Evolutionary conservation across 2,329 filamentous ascomycete genomes (phyloP), one percentile per base, ranked within the genome.

Genomic region (Trichoderma simmonsii): DNA sequence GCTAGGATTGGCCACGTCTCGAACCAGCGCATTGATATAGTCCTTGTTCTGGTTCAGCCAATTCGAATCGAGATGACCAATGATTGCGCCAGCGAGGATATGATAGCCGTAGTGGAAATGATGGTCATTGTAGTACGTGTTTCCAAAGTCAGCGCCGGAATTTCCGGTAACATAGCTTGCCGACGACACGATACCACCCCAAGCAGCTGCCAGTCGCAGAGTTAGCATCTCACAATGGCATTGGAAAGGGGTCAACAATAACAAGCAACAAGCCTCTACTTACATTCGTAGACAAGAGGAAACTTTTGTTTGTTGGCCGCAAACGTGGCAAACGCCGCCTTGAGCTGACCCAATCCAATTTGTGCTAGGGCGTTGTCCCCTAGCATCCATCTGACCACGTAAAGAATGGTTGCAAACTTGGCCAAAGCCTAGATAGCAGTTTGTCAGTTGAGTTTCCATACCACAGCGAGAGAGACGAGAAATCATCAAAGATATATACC

Each of bases 71-170:
- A 98, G 84, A 67, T 92, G 88, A 1, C 89, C 95, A 71, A 98
- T 94, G 7, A 96, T 88, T 1, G 95, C 93, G 0, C 93, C 94
- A 0, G 94, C 86, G 71, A 97, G 92, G 74, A 98, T 91, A 81
- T 97, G 96, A 79, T 98, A 98, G 36, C 93, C 94, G 77, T 93
- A 95, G 77, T 93, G 91, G 76, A 92, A 92, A 78, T 92, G 90
- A 75, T 92, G 90, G 77, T 92, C 90, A 76, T 92, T 95, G 84
- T 95, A 95, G 78, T 89, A 92, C 1, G 91, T 93, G 80, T 98
- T 98, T 74, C 96, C 96, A 82, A 97, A 98, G 79, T 98, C 96
- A 0, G 86, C 87, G 2, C 90, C 90, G 6, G 88, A 80, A 74
- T 97, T 88, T 2, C 89, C 90, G 1, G 90, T 92, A 18, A 79